A percentile compares a stretch with the other conserved stretches of the same genome.
phyloP scores from a whole-genome alignment of 1,139 yeast species.

The Geotrichum macrosporum region DNA sequence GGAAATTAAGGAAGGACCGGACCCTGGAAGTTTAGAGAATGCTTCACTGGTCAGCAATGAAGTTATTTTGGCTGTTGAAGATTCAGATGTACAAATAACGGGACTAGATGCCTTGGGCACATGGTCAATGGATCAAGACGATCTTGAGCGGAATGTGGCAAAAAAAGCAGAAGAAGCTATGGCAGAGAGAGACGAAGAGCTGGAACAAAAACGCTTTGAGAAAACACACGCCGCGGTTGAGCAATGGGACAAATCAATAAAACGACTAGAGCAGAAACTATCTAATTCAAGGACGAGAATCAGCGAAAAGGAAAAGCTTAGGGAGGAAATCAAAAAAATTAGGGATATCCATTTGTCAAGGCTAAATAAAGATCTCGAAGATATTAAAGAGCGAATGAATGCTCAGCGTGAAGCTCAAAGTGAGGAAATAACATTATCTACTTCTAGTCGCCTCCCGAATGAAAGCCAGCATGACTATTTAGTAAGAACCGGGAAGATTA shows the following conservation, averaged over 20 bases:
- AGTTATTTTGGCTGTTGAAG: background rate
- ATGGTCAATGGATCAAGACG: conserved; percentile 59
- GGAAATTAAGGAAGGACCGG: conserved; percentile 5
- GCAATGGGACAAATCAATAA: conserved; percentile 45
- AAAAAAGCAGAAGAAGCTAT: conserved; percentile 60
- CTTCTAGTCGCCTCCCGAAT: conserved; percentile 47
- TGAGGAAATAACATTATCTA: conserved; percentile 19
- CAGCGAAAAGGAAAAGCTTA: conserved; percentile 55
- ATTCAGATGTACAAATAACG: conserved; percentile 1
- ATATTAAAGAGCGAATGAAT: conserved; percentile 55
- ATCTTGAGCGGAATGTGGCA: conserved; percentile 67
- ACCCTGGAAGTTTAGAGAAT: background rate
- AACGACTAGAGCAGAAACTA: conserved; percentile 48
- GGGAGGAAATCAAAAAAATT: conserved; percentile 53
- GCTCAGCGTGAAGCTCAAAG: conserved; percentile 27
- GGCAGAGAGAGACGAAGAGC: conserved; percentile 58
- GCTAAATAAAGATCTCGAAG: conserved; percentile 56
- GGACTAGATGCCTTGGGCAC: conserved; percentile 33
- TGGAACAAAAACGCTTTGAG: conserved; percentile 68
- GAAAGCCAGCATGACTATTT: conserved; percentile 78
- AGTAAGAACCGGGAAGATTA: conserved; percentile 84
- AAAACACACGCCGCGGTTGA: conserved; percentile 48
- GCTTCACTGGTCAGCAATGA: background rate
- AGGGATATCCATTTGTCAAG: conserved; percentile 51
- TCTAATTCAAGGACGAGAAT: conserved; percentile 56